Evolutionary conservation across 768 basidiomycete genomes (phyloP), one percentile per base, ranked within the genome.

Genomic region (Paxillus rubicundulus): DNA sequence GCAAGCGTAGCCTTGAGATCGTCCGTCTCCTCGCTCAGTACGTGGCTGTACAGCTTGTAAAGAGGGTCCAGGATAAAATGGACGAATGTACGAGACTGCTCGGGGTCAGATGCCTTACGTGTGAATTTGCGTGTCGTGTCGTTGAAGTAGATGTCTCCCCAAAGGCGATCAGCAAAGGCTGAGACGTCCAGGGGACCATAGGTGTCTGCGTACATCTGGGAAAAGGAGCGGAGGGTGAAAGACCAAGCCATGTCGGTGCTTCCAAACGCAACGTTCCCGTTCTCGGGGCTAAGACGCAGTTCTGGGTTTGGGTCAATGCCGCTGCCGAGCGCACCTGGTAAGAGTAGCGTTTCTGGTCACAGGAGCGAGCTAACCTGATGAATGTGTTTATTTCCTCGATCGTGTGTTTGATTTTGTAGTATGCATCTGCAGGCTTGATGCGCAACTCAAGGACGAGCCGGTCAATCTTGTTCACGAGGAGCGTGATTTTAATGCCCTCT

Each of bases 141-240:
- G 70, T 94, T 85, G 72, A 90, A 98, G 74, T 93, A 99, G 64
- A 98, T 92, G 72, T 98, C 95, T 14, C 97, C 97, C 97, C 97
- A 99, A 13, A 99, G 81, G 33, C 97, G 84, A 57, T 82, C 83
- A 16, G 95, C 92, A 59, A 99, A 96, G 9, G 85, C 80, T 32
- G 79, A 70, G n/a, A 93, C 82, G 64, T 98, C 89, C 47, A 98
- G 73, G 9, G 83, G 77, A 24, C 94, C 92, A 64, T 86, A 98
- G 1, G 92, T 89, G 62, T 97, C 88, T 6, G 92, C 86, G 70
- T 99, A 99, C 87, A 98, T 89, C 70, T 91, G 83, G 5, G 97
- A 93, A 66, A 98, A 99, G 7, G 95, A 95, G 33, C 80, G 79
- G 39, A 98, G 74, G 3, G 97, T 98, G 70, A 98, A 98, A 67